Conservation (phyloP, 2,329 filamentous ascomycete species). For the Bipolaris oryzae region DNA sequence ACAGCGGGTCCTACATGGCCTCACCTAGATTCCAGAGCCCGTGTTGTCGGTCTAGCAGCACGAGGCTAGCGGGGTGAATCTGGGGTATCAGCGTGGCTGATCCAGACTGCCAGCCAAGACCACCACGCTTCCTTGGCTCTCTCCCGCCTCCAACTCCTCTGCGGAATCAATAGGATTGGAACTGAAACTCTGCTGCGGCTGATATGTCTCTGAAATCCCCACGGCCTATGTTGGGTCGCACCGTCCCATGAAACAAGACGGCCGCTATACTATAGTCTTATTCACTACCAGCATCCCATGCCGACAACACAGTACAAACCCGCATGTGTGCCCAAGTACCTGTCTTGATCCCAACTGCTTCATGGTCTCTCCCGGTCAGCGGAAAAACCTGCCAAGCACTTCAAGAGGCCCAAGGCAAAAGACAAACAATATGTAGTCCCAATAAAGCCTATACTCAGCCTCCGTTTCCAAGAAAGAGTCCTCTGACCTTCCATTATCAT, state of each 20-base stretch:
- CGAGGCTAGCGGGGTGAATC: slow-evolving; percentile 16
- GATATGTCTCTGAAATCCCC: neutral
- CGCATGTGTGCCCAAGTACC: slow-evolving; percentile 1
- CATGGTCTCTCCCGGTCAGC: slow-evolving; percentile 8
- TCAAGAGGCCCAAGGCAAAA: slow-evolving; percentile 4
- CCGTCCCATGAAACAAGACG: slow-evolving; percentile 7
- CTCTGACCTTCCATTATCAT: slow-evolving; percentile 30
- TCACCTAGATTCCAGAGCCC: slow-evolving; percentile 6
- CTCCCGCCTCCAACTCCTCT: slow-evolving; percentile 17
- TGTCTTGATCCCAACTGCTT: slow-evolving; percentile 9
- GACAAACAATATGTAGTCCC: slow-evolving; percentile 6
- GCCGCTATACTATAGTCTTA: slow-evolving; percentile 4
- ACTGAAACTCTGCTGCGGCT: neutral
- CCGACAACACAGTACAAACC: slow-evolving; percentile 3
- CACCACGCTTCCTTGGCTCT: slow-evolving; percentile 36
- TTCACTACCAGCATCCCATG: slow-evolving; percentile 11
- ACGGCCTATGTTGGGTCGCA: neutral
- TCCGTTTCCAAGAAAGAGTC: slow-evolving; percentile 22
- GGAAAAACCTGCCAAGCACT: slow-evolving; percentile 5
- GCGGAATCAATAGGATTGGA: slow-evolving; percentile 10
- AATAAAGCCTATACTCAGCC: slow-evolving; percentile 19
- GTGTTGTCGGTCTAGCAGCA: slow-evolving; percentile 6
- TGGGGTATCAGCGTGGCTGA: slow-evolving; percentile 40
- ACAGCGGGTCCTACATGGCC: slow-evolving; percentile 2
- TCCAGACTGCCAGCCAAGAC: slow-evolving; percentile 43